Base-by-base conservation (phyloP, 2,329 filamentous ascomycete genomes). In the Fusarium sp. region DNA sequence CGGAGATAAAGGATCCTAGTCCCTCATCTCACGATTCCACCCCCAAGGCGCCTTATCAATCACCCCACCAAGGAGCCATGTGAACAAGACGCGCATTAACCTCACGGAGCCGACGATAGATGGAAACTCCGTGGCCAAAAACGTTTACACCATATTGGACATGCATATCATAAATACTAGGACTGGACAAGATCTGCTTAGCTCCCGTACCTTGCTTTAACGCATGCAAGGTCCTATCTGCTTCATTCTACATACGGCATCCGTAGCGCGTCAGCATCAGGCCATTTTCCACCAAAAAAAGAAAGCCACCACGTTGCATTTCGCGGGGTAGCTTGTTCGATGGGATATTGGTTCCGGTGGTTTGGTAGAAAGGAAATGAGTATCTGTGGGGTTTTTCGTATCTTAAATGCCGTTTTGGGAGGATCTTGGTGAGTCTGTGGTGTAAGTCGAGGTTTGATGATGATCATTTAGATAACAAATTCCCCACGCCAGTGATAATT, bases 261-360 rank as follows among this genome's bases (percentile, higher is more conserved):
- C 21, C 42, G 31, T 65, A 65, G 57, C 53, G 53, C 62, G 53
- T 70, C 59, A 70, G 43, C 67, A 73, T 74, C 72, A 73, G 68
- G 59, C 72, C 72, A 74, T 74, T 69, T 63, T 49, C 54, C 49
- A 71, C 58, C 56, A 51, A 55, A 44, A 51, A 39, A 33, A 52
- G 6, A 53, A 58, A 56, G 61, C 57, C 51, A 68, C 59, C 56
- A 63, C 52, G 71, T 75, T 75, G 61, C 69, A 75, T 75, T 75
- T 74, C 71, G 71, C 65, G 73, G 73, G 73, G 73, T 71, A 73
- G 52, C 56, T 53, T 21, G 34, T 28, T 59, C 22, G 14, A 42
- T 42, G 43, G 36, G 36, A 43, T 44, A 38, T 55, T 15, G 36
- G 28, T 56, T 38, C 62, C 67, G 43, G 45, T 14, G 13, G 15